Evolutionary conservation across 2,329 filamentous ascomycete genomes (phyloP), one percentile per base, ranked within the genome.

Genomic region (Periconia macrospinosa): DNA sequence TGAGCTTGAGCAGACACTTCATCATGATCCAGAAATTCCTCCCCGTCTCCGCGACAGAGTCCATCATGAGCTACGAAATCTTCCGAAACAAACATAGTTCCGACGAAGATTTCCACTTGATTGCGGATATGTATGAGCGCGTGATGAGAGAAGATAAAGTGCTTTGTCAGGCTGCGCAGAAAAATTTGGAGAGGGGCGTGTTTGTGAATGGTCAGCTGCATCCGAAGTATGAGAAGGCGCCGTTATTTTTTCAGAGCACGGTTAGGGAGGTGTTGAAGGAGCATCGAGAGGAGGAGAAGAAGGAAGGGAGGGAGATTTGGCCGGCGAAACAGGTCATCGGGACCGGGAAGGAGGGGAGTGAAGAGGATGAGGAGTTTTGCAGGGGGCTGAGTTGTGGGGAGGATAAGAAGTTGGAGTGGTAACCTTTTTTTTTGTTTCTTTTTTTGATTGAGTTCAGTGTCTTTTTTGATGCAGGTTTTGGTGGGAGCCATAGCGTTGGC

Each of bases 71-170:
- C 40, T 86, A 87, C 67, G 82, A 87, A 64, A 79, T 87, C 49
- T 87, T 80, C 76, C 77, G 82, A 52, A 81, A 86, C 76, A 83
- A 81, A 61, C 70, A 80, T 61, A 79, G 82, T 6, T 78, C 75
- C n/a, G 80, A 85, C 15, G 79, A 79, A 20, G 79, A 84, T 49
- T 86, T 87, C 65, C 71, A 78, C 15, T 68, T 76, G 53, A 83
- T 86, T 65, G 79, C 77, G 62, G 72, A 81, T 46, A 82, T 86
- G 68, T 87, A 86, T 72, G 83, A 83, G 68, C 79, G 82, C 30
- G 80, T 87, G 63, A 83, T 86, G 81, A 77, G 78, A 2, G 85
- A 87, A 68, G 85, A 87, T 72, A 86, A 86, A 64, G 75, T 79
- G 19, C 79, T 87, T 23, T 87, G 84, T 71, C 72, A 77, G 53